A percentile compares a stretch with the other conserved stretches of the same genome.
phyloP scores from a whole-genome alignment of 371 early-diverging fungal species.

The Capniomyces stellatus region DNA sequence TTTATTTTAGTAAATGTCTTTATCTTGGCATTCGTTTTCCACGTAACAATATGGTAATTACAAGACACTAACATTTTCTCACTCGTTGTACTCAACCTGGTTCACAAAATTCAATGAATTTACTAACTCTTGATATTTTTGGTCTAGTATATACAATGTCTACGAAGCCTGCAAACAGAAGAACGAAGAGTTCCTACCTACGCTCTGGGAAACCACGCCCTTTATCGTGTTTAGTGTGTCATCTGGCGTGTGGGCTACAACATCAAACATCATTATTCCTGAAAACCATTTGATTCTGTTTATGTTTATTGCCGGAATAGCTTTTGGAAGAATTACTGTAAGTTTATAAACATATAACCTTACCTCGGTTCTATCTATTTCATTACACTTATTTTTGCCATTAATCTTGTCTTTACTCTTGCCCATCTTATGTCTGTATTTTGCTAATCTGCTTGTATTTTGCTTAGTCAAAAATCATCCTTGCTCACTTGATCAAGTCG shows the following conservation, averaged over 20 bases:
- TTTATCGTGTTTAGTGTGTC: conserved; percentile 34
- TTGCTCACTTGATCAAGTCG: conserved; percentile 67
- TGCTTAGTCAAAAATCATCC: conserved; percentile 54
- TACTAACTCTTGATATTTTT: neutral
- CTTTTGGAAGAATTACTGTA: conserved; percentile 71
- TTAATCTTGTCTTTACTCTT: no score
- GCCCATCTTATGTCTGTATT: no score
- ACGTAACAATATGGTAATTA: conserved; percentile 24
- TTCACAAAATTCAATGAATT: neutral
- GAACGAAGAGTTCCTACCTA: conserved; percentile 34
- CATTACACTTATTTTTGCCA: neutral
- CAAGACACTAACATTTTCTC: neutral
- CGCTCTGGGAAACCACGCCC: conserved; percentile 43
- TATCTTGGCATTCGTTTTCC: conserved; percentile 31
- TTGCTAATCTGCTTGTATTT: neutral
- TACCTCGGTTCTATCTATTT: no score
- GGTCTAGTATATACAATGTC: conserved; percentile 36
- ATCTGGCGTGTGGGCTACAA: conserved; percentile 48
- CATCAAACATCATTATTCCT: conserved; percentile 40
- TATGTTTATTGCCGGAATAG: conserved; percentile 49
- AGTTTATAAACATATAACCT: conserved; percentile 6
- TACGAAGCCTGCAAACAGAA: conserved; percentile 47
- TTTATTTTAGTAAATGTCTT: conserved; percentile 35
- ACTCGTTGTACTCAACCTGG: no score
- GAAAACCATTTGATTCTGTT: conserved; percentile 52